phyloP scores from a whole-genome alignment of 2,329 filamentous ascomycete genomes.

The Anthostomella pinea region DNA sequence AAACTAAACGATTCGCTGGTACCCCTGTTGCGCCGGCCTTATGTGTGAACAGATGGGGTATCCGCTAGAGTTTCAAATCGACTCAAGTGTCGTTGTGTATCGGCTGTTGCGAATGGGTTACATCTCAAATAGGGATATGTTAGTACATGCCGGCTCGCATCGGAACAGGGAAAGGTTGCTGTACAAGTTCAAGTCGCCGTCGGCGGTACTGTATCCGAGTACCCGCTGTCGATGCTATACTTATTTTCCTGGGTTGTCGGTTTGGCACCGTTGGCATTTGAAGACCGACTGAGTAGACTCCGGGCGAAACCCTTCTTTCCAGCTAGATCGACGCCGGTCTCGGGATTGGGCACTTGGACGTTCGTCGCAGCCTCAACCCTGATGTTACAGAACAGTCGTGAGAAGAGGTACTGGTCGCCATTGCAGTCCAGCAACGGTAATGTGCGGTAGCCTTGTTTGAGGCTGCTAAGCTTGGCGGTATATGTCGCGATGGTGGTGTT shows the following conservation, averaged over 20 bases:
- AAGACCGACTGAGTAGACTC: slow-evolving; percentile 55
- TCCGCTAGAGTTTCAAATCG: slow-evolving; percentile 25
- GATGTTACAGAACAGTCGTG: slow-evolving; percentile 88
- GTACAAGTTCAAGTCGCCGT: slow-evolving; percentile 14
- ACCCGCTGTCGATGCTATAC: slow-evolving; percentile 41
- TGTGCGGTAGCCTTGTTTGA: slow-evolving; percentile 90
- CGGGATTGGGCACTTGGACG: slow-evolving; percentile 51
- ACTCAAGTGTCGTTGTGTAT: slow-evolving; percentile 19
- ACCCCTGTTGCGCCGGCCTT: slow-evolving; percentile 22
- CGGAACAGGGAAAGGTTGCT: slow-evolving; percentile 15
- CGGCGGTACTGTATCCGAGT: slow-evolving; percentile 24
- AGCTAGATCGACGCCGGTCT: slow-evolving; percentile 36
- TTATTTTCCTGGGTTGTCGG: slow-evolving; percentile 51
- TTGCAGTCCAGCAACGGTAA: slow-evolving; percentile 84
- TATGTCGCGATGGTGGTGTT: slow-evolving; percentile 75
- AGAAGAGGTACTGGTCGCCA: slow-evolving; percentile 92
- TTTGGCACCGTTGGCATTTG: slow-evolving; percentile 50
- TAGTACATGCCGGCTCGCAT: slow-evolving; percentile 22
- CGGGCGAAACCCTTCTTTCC: slow-evolving; percentile 55
- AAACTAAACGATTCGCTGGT: slow-evolving; percentile 17
- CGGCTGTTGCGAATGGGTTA: slow-evolving; percentile 10
- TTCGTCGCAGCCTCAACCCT: slow-evolving; percentile 59
- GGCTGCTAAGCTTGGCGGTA: slow-evolving; percentile 84
- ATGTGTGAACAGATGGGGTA: slow-evolving; percentile 27
- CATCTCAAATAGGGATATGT: slow-evolving; percentile 18